Percentiles rank a stretch among this genome's conserved stretches.
Evolutionary conservation across 1,139 yeast species (phyloP).

Genomic region (Pichia sp.): DNA sequence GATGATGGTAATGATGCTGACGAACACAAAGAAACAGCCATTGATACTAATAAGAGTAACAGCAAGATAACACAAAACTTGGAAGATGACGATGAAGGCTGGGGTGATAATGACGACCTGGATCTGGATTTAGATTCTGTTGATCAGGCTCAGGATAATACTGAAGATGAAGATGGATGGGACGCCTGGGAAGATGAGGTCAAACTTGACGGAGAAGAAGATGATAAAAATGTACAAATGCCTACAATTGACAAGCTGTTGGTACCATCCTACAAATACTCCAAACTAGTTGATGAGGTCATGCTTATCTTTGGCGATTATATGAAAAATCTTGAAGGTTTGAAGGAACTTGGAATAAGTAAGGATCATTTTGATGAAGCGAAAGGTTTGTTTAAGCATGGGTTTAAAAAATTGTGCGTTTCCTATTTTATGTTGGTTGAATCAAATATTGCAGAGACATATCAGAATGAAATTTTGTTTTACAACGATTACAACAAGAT

Average conservation of each 20-base stretch:
- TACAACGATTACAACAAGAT: conserved; percentile 29
- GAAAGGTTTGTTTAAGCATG: conserved; percentile 21
- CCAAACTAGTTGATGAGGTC: conserved; percentile 15
- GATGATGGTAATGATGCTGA: conserved; percentile 20
- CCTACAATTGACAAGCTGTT: background rate
- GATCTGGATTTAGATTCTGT: conserved; percentile 13
- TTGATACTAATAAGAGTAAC: background rate
- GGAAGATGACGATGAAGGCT: conserved; percentile 12
- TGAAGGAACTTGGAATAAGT: conserved; percentile 8
- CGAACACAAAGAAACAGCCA: background rate
- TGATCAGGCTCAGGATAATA: conserved; percentile 2
- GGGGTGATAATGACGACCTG: conserved; percentile 21
- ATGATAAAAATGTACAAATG: background rate
- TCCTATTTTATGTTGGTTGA: conserved; percentile 26
- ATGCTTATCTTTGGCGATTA: conserved; percentile 18
- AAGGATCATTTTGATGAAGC: conserved; percentile 18
- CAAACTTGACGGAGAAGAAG: conserved; percentile 15
- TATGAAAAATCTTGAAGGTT: conserved; percentile 16
- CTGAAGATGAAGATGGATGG: conserved; percentile 26
- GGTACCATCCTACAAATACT: conserved; percentile 15
- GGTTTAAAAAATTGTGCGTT: conserved; percentile 24
- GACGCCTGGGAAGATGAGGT: conserved; percentile 27
- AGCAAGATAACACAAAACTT: background rate
- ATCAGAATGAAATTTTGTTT: conserved; percentile 25
- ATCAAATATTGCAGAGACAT: conserved; percentile 16